These are phyloP conservation scores for Cenococcum geophilum DNA, from an alignment of 495 filamentous ascomycete species.

Conservation along the genomic window DNA sequence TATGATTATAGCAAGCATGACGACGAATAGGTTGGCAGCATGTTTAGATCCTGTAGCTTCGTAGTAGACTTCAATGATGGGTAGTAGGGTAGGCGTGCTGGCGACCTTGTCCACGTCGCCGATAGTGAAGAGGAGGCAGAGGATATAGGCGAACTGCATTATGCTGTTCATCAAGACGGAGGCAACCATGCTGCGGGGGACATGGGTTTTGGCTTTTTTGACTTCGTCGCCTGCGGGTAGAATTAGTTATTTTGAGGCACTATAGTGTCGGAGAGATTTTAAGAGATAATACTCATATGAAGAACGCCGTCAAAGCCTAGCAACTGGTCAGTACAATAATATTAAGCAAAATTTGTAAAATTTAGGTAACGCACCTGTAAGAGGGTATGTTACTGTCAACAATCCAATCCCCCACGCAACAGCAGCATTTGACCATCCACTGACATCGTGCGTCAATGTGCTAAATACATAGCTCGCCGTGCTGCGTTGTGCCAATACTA, in stretches of 20 bases:
- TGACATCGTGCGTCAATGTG: slow-evolving; percentile 9
- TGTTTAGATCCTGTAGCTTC: slow-evolving; percentile 44
- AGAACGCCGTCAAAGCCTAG: slow-evolving; percentile 20
- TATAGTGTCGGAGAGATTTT: background rate
- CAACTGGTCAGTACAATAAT: background rate
- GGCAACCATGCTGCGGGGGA: slow-evolving; percentile 19
- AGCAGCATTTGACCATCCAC: slow-evolving; percentile 12
- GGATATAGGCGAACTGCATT: slow-evolving; percentile 14
- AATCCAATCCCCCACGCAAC: slow-evolving; percentile 12
- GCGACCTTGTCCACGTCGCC: slow-evolving; percentile 30
- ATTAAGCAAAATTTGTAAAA: background rate
- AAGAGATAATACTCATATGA: slow-evolving; percentile 12
- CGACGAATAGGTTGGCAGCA: slow-evolving; percentile 45
- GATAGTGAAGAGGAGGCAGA: slow-evolving; percentile 23
- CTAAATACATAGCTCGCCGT: slow-evolving; percentile 13
- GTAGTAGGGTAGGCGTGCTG: slow-evolving; percentile 42
- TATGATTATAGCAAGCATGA: slow-evolving; percentile 45
- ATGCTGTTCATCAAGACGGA: slow-evolving; percentile 12
- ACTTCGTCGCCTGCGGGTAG: slow-evolving; percentile 14
- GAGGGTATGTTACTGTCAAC: slow-evolving; percentile 2
- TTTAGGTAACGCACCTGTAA: background rate
- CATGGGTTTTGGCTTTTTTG: slow-evolving; percentile 6
- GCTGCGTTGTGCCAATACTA: slow-evolving; percentile 11
- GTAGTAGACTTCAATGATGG: slow-evolving; percentile 51
- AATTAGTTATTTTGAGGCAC: background rate